Evolutionary conservation across 257 asterid species (phyloP).

Genomic region (Nicotiana benthamiana): DNA sequence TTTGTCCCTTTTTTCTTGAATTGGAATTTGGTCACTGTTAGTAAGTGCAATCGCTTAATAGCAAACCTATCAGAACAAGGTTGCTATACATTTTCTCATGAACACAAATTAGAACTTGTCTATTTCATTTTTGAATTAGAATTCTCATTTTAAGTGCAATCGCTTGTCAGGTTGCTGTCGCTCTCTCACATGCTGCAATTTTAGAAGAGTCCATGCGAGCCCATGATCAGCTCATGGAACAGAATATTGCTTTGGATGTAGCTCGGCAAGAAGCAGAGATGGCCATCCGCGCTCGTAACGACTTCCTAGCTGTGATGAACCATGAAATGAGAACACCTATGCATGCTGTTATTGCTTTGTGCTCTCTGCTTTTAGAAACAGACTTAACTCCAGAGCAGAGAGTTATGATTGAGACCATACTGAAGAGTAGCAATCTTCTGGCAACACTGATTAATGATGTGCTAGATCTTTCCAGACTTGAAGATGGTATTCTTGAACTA

Average conservation of each 20-base stretch:
- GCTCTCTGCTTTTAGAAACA: conserved; percentile 65
- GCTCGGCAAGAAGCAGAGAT: conserved; percentile 59
- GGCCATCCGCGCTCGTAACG: conserved; percentile 57
- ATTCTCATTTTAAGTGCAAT: background rate
- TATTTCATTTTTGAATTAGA: background rate
- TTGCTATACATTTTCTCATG: background rate
- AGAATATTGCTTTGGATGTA: conserved; percentile 50
- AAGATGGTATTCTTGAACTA: conserved; percentile 61
- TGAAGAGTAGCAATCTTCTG: conserved; percentile 62
- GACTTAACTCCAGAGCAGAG: conserved; percentile 63
- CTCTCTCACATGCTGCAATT: conserved; percentile 82
- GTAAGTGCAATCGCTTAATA: background rate
- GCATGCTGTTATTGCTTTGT: conserved; percentile 58
- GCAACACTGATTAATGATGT: conserved; percentile 64
- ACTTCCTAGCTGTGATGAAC: conserved; percentile 66
- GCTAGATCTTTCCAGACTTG: conserved; percentile 63
- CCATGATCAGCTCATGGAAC: conserved; percentile 62
- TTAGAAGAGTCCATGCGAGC: conserved; percentile 65
- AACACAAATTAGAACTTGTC: background rate
- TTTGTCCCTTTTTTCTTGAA: background rate
- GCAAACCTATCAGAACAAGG: background rate
- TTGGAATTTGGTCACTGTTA: background rate
- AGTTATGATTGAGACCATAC: conserved; percentile 59
- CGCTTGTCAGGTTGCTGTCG: conserved; percentile 61
- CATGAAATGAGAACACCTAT: conserved; percentile 81